Base-by-base conservation (phyloP, 495 filamentous ascomycete genomes). In the Annulohypoxylon nitens region DNA sequence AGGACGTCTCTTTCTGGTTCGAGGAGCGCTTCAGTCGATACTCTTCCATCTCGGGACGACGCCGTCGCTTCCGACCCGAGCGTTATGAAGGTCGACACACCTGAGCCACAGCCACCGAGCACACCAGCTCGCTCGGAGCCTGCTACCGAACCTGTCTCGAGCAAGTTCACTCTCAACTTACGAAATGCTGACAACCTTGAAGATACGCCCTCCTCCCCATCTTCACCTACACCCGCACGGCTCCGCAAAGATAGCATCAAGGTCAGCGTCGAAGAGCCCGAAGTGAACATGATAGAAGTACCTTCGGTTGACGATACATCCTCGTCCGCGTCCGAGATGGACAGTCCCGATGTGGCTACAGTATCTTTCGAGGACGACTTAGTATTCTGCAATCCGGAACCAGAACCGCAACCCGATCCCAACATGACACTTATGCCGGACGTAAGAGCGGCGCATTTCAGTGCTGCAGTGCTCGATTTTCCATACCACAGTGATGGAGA, bases 161-260 rank as follows among this genome's bases (percentile, higher is more conserved):
- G 84, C 76, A 80, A 81, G 70, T 85, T 88, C 61, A 88, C 86
- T 16, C 83, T 88, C 48, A 88, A 89, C 63, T 77, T 88, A 18
- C 82, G 86, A 60, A 87, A 81, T 55, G 77, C 23, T 66, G 82
- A 70, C 67, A 81, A 63, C 78, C 74, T 80, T 33, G 83, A 83
- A 20, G 71, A 76, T 14, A 82, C 80, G 30, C 79, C 82, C 2
- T 81, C 84, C n/a, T 87, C 83, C 3, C 82, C 86, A 3, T 61
- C 82, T 12, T 86, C 85, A 34, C 84, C 83, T 11, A 79, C 81
- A 6, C 79, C 79, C 20, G 70, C 71, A 45, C 75, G 73, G 51
- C 57, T 62, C 23, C 60, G 59, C 10, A 67, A 37, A 53, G 78
- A 82, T 66, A 76, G 65, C 30, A 77, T 81, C 57, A 78, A 81